Evolutionary conservation across 1,284 basidiomycete genomes (phyloP).

Genomic region (Coriolopsis trogii): DNA sequence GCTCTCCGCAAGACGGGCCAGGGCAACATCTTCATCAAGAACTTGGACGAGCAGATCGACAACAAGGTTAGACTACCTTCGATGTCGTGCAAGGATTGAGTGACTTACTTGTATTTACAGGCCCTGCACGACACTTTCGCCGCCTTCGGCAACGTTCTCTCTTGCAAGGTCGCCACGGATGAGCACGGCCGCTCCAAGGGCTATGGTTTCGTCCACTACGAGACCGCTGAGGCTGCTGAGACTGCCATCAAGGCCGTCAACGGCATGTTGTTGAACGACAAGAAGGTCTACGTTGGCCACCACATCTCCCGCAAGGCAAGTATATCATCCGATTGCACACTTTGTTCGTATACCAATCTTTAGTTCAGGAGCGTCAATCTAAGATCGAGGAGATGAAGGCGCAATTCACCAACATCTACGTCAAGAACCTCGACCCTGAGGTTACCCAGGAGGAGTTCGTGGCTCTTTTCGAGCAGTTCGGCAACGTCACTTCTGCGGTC

Average conservation of each 20-base stretch:
- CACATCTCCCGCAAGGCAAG: constrained; percentile 95
- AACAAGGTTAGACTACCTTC: constrained; percentile 76
- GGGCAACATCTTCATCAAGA: constrained; percentile 99
- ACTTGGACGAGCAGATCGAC: constrained; percentile 97
- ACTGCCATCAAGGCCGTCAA: constrained; percentile 98
- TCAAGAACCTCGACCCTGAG: constrained; percentile 95
- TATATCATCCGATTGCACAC: neutral
- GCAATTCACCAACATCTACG: constrained; percentile 97
- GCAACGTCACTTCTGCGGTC: constrained; percentile 88
- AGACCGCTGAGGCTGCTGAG: constrained; percentile 96
- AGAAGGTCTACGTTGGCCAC: constrained; percentile 98
- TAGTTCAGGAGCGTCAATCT: constrained; percentile 84
- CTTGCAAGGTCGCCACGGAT: constrained; percentile 98
- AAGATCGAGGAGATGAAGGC: constrained; percentile 98
- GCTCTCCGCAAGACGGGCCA: constrained; percentile 99
- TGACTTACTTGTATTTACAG: constrained; percentile 39
- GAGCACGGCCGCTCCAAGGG: constrained; percentile 92
- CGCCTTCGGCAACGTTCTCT: constrained; percentile 98
- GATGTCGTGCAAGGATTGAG: neutral
- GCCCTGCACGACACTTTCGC: constrained; percentile 99
- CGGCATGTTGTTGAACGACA: constrained; percentile 99
- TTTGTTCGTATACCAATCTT: neutral
- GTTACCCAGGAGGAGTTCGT: constrained; percentile 89
- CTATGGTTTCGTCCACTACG: constrained; percentile 99
- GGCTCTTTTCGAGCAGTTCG: constrained; percentile 81